Evolutionary conservation across 1,284 basidiomycete species (phyloP), one percentile per base, ranked within the genome.

Genomic region (Microbotryomycetes sp.): DNA sequence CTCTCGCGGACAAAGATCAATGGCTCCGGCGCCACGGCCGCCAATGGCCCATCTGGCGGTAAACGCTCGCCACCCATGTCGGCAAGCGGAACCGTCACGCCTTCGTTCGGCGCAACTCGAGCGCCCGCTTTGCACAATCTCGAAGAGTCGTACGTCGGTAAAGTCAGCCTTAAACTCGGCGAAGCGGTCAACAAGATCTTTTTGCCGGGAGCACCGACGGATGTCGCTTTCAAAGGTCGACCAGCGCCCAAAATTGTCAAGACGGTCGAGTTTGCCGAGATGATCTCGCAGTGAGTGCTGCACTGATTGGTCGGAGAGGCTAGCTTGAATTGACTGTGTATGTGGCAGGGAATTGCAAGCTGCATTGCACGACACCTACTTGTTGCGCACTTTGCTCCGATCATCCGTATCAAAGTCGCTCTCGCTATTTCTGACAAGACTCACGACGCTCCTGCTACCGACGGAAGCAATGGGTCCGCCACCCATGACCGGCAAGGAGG

Each of bases 161-260:
- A 70, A 45, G 69, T 72, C 35, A 62, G 61, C 29, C 54, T 68
- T n/a, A 45, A 62, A 1, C 52, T 72, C 28, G 65, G 65, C 52
- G 70, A 72, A 52, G 64, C 64, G 2, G 68, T 70, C 61, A 72
- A 72, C 62, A 65, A 62, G 52, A 65, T 69, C 7, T 72, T 72
- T 47, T 52, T 67, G 5, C 61, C 61, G 24, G 52, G n/a, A 47
- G 50, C 16, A 47, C 31, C 49, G 45, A 53, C 58, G 13, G 47
- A 46, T 26, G 31, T 62, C 29, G 26, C 53, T 23, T 57, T 54
- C 45, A 57, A 52, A 27, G 63, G 60, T 27, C 18, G 61, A 13
- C 54, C 61, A 45, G 64, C 69, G n/a, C 70, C 70, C 16, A 56
- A 65, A 29, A 62, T 63, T 6, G 46, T 53, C 6, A 61, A 59